Percentiles rank a stretch among this genome's conserved stretches.
phyloP scores from a whole-genome alignment of 176 grass and related monocot genomes.

The Puccinellia tenuiflora region DNA sequence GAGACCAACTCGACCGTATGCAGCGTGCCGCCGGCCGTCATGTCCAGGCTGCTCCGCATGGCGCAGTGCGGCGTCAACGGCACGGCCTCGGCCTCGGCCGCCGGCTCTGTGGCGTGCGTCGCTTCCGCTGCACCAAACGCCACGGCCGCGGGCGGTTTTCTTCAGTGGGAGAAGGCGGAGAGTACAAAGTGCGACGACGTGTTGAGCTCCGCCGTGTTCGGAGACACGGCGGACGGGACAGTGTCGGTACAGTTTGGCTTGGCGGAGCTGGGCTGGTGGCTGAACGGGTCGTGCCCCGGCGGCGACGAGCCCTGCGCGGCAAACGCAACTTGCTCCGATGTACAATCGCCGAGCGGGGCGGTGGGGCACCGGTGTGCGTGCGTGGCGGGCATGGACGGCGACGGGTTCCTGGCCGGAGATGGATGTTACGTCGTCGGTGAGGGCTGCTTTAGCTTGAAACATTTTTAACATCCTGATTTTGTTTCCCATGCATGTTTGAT shows the following conservation, averaged over 20 bases:
- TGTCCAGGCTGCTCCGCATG: neutral
- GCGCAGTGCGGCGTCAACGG: neutral
- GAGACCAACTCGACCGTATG: neutral
- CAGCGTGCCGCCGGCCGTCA: neutral
- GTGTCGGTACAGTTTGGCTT: constrained; percentile 22
- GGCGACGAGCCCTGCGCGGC: neutral
- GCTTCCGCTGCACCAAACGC: rapidly evolving
- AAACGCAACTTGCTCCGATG: constrained; percentile 36
- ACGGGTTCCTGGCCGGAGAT: constrained; percentile 48
- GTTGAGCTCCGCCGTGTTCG: constrained; percentile 28
- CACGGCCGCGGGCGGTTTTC: neutral
- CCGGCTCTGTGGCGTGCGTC: constrained; percentile 21
- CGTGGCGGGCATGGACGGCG: constrained; percentile 23
- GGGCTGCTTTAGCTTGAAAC: too few species aligned
- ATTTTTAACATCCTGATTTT: too few species aligned
- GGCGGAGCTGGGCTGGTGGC: constrained; percentile 64
- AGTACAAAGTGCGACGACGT: neutral
- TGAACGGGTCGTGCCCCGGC: constrained; percentile 32
- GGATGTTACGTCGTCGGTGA: constrained; percentile 33
- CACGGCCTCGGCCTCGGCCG: neutral
- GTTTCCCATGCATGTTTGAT: too few species aligned
- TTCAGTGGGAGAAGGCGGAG: neutral
- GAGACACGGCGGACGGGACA: neutral
- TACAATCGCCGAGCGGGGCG: neutral
- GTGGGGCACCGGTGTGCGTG: constrained; percentile 36